phyloP scores from a whole-genome alignment of 1,139 yeast genomes.

The Scheffersomyces stambukii region DNA sequence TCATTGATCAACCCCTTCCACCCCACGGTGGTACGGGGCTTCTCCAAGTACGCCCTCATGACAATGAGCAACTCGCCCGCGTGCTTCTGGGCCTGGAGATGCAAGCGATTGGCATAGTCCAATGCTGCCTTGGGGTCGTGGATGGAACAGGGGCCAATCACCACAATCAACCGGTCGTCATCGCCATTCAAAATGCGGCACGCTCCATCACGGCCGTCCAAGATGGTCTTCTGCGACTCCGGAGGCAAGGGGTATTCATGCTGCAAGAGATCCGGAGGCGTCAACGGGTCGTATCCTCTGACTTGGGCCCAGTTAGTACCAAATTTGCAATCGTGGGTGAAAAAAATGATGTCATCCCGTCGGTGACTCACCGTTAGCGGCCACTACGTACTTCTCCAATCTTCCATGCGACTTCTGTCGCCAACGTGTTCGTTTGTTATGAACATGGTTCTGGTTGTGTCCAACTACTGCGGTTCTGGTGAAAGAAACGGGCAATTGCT shows the following conservation, averaged over 20 bases:
- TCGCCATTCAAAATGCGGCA: constrained; percentile 64
- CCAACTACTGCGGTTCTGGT: too few relatives aligned
- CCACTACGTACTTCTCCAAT: constrained; percentile 70
- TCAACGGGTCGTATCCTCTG: constrained; percentile 82
- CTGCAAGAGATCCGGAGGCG: constrained; percentile 82
- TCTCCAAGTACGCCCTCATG: constrained; percentile 97
- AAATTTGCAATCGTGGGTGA: neutral
- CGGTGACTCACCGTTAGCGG: neutral
- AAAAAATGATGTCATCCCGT: too few relatives aligned
- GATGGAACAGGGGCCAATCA: constrained; percentile 93
- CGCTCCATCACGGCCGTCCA: constrained; percentile 73
- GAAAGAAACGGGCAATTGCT: too few relatives aligned
- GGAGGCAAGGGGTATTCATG: constrained; percentile 70
- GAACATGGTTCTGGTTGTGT: constrained; percentile 53
- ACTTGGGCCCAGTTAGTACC: constrained; percentile 16
- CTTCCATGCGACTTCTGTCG: constrained; percentile 77
- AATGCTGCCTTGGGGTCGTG: constrained; percentile 88
- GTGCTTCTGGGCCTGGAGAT: constrained; percentile 63
- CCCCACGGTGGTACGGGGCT: constrained; percentile 98
- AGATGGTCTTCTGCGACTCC: constrained; percentile 61
- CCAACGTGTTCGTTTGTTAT: constrained; percentile 79
- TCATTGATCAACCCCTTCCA: constrained; percentile 98
- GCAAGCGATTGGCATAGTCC: constrained; percentile 76
- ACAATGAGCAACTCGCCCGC: constrained; percentile 73
- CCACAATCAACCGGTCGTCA: constrained; percentile 80